These are phyloP conservation scores for Trichoderma sp. DNA, from an alignment of 2,329 filamentous ascomycete genomes.

Conservation along the genomic window DNA sequence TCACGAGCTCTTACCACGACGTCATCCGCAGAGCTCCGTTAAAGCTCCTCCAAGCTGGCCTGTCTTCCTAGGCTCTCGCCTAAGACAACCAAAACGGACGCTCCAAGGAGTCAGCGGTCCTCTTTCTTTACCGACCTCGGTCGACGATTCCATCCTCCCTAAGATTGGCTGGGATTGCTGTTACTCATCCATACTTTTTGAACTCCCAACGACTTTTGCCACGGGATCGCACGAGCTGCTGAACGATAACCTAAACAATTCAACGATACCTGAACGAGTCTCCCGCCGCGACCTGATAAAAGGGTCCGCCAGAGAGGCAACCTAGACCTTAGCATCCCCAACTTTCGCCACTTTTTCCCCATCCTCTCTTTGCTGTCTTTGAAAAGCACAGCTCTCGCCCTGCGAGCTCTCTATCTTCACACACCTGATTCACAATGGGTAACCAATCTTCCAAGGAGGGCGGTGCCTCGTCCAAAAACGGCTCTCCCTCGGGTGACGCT, in stretches of 20 bases:
- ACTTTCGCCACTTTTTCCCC: constrained; percentile 24
- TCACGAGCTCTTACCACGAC: constrained; percentile 21
- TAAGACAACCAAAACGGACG: constrained; percentile 49
- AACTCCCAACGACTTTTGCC: background rate
- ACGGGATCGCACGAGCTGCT: background rate
- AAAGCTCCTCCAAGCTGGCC: constrained; percentile 26
- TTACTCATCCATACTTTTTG: background rate
- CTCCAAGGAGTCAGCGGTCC: constrained; percentile 44
- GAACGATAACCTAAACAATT: background rate
- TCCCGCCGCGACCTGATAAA: constrained; percentile 15
- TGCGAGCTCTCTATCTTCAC: constrained; percentile 16
- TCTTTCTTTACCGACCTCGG: constrained; percentile 50
- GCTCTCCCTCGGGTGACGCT: constrained; percentile 28
- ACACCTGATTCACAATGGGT: constrained; percentile 55
- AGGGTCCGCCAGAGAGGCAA: constrained; percentile 25
- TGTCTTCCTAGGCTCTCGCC: constrained; percentile 28
- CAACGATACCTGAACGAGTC: background rate
- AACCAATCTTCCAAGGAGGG: constrained; percentile 68
- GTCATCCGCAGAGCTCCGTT: constrained; percentile 23
- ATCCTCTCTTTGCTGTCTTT: background rate
- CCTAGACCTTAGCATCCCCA: constrained; percentile 12
- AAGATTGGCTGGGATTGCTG: constrained; percentile 30
- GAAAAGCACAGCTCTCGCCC: background rate
- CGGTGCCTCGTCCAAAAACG: constrained; percentile 49
- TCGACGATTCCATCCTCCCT: constrained; percentile 53